A percentile compares a stretch with the other conserved stretches of the same genome.
Conservation (phyloP, 306 rosid species). For the Quercus robur region DNA sequence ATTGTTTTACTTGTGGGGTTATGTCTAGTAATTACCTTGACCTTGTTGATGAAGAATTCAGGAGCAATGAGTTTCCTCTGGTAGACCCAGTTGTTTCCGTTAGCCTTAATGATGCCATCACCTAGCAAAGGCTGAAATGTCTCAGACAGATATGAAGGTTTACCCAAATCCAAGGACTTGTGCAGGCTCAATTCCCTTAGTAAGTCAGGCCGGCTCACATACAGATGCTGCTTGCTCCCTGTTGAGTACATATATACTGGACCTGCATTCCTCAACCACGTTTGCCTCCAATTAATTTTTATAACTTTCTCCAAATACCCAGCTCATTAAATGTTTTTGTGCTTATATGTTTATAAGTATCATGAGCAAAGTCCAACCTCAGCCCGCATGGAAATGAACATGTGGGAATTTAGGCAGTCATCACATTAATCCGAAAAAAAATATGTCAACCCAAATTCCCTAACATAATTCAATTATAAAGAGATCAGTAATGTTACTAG, state of each 20-base stretch:
- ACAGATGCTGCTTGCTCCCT: conserved; percentile 30
- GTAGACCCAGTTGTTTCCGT: conserved; percentile 23
- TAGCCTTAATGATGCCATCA: conserved; percentile 20
- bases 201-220: conserved; percentile 17
- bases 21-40: conserved; percentile 21
- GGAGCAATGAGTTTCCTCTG: conserved; percentile 41
- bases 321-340: too few species aligned
- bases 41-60: conserved; percentile 31
- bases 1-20: too few species aligned
- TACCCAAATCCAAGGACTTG: conserved; percentile 21
- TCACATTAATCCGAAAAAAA: too few species aligned
- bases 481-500: too few species aligned
- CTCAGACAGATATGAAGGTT: conserved; percentile 23
- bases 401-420: too few species aligned
- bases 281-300: too few species aligned
- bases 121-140: conserved; percentile 25
- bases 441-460: too few species aligned
- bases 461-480: too few species aligned
- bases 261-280: conserved; percentile 6
- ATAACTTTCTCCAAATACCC: too few species aligned
- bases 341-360: too few species aligned
- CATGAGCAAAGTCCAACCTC: too few species aligned
- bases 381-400: too few species aligned
- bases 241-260: conserved; percentile 25
- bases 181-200: conserved; percentile 14